phyloP scores from a whole-genome alignment of 1,284 basidiomycete species.

The Fomitopsis pinicola region DNA sequence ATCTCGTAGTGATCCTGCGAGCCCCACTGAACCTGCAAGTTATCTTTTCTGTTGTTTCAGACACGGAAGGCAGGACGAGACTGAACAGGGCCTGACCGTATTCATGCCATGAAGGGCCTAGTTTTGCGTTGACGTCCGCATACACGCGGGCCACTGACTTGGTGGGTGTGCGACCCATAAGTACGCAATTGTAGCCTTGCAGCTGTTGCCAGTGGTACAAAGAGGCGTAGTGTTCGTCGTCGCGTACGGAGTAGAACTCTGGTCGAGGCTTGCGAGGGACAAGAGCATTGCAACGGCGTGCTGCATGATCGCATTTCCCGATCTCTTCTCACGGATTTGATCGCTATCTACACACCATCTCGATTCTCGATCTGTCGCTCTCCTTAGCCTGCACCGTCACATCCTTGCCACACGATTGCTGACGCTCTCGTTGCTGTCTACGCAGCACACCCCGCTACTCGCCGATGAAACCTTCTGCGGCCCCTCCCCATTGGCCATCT shows the following conservation, averaged over 20 bases:
- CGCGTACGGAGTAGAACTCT: neutral
- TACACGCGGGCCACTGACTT: constrained; percentile 77
- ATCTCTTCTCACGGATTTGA: neutral
- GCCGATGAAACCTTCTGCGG: neutral
- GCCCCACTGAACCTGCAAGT: constrained; percentile 92
- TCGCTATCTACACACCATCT: neutral
- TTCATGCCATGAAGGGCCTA: constrained; percentile 78
- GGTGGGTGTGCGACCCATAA: constrained; percentile 60
- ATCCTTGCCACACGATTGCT: no score
- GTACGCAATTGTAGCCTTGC: neutral
- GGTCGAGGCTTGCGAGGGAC: neutral
- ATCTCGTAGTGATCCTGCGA: constrained; percentile 99
- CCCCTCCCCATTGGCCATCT: constrained; percentile 49
- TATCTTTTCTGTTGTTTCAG: constrained; percentile 52
- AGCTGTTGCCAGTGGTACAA: neutral
- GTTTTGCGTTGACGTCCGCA: constrained; percentile 66
- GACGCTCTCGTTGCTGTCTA: no score
- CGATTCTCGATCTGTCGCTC: no score
- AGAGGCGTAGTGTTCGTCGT: neutral
- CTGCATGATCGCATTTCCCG: neutral
- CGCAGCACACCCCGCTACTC: no score
- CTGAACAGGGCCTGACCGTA: constrained; percentile 48
- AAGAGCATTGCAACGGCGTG: neutral
- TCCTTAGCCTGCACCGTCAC: neutral
- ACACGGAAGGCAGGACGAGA: constrained; percentile 11